Evolutionary conservation across 2,329 filamentous ascomycete genomes (phyloP).

Genomic region (Diplocarpon rosae): DNA sequence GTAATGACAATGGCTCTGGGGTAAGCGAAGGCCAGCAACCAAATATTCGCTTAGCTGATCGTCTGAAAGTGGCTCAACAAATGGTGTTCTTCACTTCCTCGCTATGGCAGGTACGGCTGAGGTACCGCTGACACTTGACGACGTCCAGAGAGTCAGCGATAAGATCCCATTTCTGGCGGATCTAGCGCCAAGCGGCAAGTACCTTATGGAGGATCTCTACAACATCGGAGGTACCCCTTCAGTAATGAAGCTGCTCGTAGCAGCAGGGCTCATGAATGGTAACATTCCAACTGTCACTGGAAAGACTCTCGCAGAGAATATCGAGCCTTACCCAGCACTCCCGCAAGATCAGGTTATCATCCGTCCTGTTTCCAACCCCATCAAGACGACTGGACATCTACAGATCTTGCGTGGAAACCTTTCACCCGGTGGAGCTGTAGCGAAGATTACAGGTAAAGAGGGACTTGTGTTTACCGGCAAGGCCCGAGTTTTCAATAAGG

Average conservation of each 20-base stretch:
- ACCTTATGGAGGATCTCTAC: conserved; percentile 83
- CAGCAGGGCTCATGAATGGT: conserved; percentile 65
- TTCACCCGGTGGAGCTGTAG: conserved; percentile 79
- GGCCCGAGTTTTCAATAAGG: conserved; percentile 79
- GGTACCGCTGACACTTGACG: conserved; percentile 53
- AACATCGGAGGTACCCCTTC: conserved; percentile 75
- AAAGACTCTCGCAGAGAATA: conserved; percentile 72
- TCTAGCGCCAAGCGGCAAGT: conserved; percentile 66
- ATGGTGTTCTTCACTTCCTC: conserved; percentile 59
- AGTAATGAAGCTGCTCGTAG: conserved; percentile 76
- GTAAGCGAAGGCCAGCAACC: conserved; percentile 4
- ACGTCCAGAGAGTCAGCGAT: conserved; percentile 58
- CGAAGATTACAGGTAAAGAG: conserved; percentile 95
- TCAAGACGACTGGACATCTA: conserved; percentile 77
- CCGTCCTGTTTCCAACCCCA: conserved; percentile 60
- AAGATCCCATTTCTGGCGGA: conserved; percentile 64
- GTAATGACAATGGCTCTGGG: conserved; percentile 66
- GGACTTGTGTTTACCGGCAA: conserved; percentile 71
- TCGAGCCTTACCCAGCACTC: conserved; percentile 64
- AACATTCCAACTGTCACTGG: conserved; percentile 73
- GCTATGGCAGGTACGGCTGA: conserved; percentile 62
- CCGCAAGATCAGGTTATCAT: conserved; percentile 76
- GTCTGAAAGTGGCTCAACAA: conserved; percentile 45
- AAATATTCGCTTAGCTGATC: conserved; percentile 1
- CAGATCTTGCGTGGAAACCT: conserved; percentile 83